Base-by-base conservation (phyloP, 1,284 basidiomycete species). In the Rhizoctonia solani region DNA sequence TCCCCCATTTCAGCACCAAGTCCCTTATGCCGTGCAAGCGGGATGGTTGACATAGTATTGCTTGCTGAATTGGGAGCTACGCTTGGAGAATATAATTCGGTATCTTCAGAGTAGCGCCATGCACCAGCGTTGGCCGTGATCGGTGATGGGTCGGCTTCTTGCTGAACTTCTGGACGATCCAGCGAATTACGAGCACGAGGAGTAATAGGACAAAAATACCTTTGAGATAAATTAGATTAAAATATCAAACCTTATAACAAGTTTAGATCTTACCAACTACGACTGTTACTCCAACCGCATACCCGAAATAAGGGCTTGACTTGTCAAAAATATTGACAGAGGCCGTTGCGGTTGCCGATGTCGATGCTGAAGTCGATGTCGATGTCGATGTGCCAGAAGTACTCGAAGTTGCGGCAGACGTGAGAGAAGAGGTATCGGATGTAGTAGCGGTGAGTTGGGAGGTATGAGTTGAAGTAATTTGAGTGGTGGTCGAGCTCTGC, bases 341-440 rank as follows among this genome's bases (percentile, higher is more conserved):
- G 19, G 23, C 42, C n/a, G 61, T 53, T 4, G 32, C 5, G 11
- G 49, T 44, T 6, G 59, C 47, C 11, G 47, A 39, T 9, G 59
- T 16, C 34, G 29, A 52, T 27, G 50, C 29, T 21, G 74, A 71
- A 11, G 59, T 52, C 13, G 25, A 9, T 3, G 44, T 23, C 3
- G 55, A 19, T 11, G 41, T 25, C 14, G 56, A 16, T 14, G 44
- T 25, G 32, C 73, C 71, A 14, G 72, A 66, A n/a, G 74, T 74
- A 1, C 74, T 72, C 0, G 76, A 76, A 3, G 71, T 73, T 6
- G 76, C 75, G 14, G 75, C 75, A 63, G 77, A 76, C 23, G 74
- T 71, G 39, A 70, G 70, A 39, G 76, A 73, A 0, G 73, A 73
- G 2, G 71, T 69, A 37, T 59, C 32, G 11, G 39, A 30, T 27